Evolutionary conservation across 768 basidiomycete genomes (phyloP).

Genomic region (Gloeopeniophorella convolvens): DNA sequence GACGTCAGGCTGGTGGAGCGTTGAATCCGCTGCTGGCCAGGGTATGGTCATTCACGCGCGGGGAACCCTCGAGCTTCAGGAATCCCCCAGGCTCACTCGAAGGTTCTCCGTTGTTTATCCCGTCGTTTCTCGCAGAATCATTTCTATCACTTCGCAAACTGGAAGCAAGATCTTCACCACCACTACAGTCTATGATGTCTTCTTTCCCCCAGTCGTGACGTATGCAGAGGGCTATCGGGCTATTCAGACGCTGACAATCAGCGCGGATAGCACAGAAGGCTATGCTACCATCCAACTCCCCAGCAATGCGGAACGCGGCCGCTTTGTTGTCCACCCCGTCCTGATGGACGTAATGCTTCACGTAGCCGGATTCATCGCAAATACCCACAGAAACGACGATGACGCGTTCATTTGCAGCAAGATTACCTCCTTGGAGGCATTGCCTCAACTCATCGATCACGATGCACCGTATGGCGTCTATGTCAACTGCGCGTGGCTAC

Average conservation of each 20-base stretch:
- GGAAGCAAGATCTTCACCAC: conserved; percentile 44
- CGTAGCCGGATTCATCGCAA: conserved; percentile 63
- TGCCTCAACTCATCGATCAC: conserved; percentile 38
- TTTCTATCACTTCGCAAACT: conserved; percentile 24
- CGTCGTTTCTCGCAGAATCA: conserved; percentile 30
- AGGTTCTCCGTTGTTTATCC: conserved; percentile 37
- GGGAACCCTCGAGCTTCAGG: conserved; percentile 40
- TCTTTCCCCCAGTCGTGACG: conserved; percentile 63
- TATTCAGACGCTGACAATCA: conserved; percentile 47
- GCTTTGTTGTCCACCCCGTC: conserved; percentile 43
- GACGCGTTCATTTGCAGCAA: conserved; percentile 61
- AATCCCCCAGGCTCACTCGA: conserved; percentile 26
- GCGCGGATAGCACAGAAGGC: conserved; percentile 42
- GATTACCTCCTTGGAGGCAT: conserved; percentile 41
- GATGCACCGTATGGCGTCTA: conserved; percentile 43
- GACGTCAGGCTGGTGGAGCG: conserved; percentile 36
- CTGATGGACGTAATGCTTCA: conserved; percentile 67
- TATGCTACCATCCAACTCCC: conserved; percentile 45
- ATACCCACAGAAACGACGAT: conserved; percentile 42
- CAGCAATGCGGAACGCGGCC: conserved; percentile 24
- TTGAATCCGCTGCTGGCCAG: conserved; percentile 35
- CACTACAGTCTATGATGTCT: conserved; percentile 54
- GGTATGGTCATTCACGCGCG: conserved; percentile 31
- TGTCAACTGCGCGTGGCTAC: conserved; percentile 39
- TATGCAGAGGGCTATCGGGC: conserved; percentile 55